phyloP scores from a whole-genome alignment of 2,329 filamentous ascomycete genomes.

The Onygenales sp. region DNA sequence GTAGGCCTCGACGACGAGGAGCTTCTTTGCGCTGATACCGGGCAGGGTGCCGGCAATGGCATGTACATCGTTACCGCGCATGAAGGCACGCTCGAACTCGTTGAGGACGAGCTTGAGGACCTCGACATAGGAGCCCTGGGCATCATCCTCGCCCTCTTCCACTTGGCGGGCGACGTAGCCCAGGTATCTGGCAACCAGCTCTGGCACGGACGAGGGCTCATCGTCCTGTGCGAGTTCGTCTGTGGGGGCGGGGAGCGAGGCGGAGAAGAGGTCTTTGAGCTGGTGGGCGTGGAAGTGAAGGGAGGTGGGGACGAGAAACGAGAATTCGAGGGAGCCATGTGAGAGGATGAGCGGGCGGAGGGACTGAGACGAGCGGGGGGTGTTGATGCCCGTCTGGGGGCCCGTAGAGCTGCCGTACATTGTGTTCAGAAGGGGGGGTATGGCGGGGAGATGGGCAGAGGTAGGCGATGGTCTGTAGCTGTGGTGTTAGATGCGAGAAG shows the following conservation, averaged over 20 bases:
- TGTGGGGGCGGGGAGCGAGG: constrained; percentile 78
- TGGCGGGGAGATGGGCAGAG: neutral
- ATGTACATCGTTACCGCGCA: constrained; percentile 93
- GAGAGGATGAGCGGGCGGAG: constrained; percentile 82
- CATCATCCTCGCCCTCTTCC: constrained; percentile 83
- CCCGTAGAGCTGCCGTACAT: constrained; percentile 81
- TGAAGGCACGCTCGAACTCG: constrained; percentile 92
- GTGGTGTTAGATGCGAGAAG: neutral
- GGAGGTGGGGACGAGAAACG: constrained; percentile 87
- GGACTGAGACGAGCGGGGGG: constrained; percentile 85
- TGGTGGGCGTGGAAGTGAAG: constrained; percentile 94
- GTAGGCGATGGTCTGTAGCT: neutral
- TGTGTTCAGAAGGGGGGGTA: constrained; percentile 23
- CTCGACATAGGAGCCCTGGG: constrained; percentile 80
- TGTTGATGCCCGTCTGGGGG: constrained; percentile 92
- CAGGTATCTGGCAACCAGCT: constrained; percentile 89
- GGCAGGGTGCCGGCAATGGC: constrained; percentile 76
- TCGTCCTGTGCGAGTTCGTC: constrained; percentile 97
- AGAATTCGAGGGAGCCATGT: constrained; percentile 93
- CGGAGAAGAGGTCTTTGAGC: constrained; percentile 81
- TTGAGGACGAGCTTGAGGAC: constrained; percentile 86
- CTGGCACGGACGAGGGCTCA: constrained; percentile 90
- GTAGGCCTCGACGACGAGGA: constrained; percentile 81
- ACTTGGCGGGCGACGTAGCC: constrained; percentile 83
- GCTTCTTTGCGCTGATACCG: constrained; percentile 87